phyloP scores from a whole-genome alignment of 2,329 filamentous ascomycete genomes.

The Claviceps sorghi region DNA sequence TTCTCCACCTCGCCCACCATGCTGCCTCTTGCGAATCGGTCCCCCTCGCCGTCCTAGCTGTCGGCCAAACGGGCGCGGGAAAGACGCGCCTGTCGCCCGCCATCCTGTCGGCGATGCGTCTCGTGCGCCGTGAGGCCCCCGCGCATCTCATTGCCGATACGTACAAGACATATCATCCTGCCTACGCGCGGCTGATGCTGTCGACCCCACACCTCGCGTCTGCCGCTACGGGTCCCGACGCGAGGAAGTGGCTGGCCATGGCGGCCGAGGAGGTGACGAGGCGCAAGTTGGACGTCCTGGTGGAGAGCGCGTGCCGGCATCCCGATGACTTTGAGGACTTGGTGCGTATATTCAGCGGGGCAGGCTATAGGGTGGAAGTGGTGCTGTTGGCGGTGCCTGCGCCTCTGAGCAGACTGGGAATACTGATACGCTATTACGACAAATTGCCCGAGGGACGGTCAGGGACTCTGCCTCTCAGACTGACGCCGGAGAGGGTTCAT shows the following conservation, averaged over 20 bases:
- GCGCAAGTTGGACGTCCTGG: conserved; percentile 21
- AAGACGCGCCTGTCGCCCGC: conserved; percentile 30
- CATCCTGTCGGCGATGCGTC: conserved; percentile 19
- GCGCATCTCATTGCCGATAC: conserved; percentile 34
- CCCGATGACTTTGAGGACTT: conserved; percentile 26
- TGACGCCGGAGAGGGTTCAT: conserved; percentile 30
- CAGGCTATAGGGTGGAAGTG: conserved; percentile 24
- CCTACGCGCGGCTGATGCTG: conserved; percentile 20
- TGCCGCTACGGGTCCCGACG: conserved; percentile 24
- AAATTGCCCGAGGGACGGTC: conserved; percentile 20
- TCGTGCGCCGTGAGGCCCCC: conserved; percentile 3
- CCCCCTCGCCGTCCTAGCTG: conserved; percentile 27
- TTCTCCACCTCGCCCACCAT: conserved; percentile 10
- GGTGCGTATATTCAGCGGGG: conserved; percentile 18
- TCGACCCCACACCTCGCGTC: conserved; percentile 21
- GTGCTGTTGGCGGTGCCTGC: conserved; percentile 28
- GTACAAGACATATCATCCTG: conserved; percentile 33
- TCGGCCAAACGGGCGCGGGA: conserved; percentile 35
- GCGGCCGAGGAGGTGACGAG: conserved; percentile 21
- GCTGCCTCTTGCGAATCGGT: conserved; percentile 1
- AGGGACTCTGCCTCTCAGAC: conserved; percentile 21
- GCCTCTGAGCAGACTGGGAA: conserved; percentile 26
- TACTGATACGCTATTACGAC: conserved; percentile 25
- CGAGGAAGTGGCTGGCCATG: conserved; percentile 28
- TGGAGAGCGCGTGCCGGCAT: conserved; percentile 31